Percentiles rank a stretch among this genome's conserved stretches.
Evolutionary conservation across 306 rosid species (phyloP).

Genomic region (Citrullus mucosospermus): DNA sequence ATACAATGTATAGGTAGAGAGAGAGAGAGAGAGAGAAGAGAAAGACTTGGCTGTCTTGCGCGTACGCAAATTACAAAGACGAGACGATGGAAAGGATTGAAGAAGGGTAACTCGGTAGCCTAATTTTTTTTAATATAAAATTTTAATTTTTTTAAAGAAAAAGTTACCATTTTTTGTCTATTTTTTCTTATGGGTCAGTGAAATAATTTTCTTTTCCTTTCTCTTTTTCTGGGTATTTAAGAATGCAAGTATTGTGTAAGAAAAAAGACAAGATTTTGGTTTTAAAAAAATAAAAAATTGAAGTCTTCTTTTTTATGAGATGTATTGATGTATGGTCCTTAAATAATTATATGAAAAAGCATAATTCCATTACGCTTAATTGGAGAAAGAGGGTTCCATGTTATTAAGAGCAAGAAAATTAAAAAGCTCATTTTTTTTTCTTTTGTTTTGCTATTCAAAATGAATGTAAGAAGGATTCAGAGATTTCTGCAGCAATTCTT

Average conservation of each 20-base stretch:
- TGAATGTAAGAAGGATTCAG: not conserved
- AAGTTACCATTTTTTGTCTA: slow-evolving; percentile 1
- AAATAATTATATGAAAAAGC: not conserved
- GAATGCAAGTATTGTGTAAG: not conserved
- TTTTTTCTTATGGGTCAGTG: not conserved
- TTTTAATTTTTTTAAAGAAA: not conserved
- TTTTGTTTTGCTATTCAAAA: not conserved
- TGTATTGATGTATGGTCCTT: not conserved
- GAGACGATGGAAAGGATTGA: not conserved
- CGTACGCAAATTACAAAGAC: not conserved
- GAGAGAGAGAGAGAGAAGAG: not conserved
- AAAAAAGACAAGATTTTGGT: not conserved
- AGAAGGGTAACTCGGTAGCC: not conserved
- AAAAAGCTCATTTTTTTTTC: not conserved
- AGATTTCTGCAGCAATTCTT: not conserved
- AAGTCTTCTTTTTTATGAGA: not conserved
- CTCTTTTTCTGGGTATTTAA: not conserved
- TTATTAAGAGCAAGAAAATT: not conserved
- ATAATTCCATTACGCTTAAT: not conserved
- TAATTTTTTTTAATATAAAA: not conserved
- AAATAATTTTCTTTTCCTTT: not conserved
- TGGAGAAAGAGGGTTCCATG: not conserved
- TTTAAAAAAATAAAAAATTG: not conserved
- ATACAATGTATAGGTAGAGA: not conserved
- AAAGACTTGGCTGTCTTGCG: slow-evolving; percentile 8